These are phyloP conservation scores for Benincasa hispida DNA, from an alignment of 306 rosid genomes.

Conservation along the genomic window DNA sequence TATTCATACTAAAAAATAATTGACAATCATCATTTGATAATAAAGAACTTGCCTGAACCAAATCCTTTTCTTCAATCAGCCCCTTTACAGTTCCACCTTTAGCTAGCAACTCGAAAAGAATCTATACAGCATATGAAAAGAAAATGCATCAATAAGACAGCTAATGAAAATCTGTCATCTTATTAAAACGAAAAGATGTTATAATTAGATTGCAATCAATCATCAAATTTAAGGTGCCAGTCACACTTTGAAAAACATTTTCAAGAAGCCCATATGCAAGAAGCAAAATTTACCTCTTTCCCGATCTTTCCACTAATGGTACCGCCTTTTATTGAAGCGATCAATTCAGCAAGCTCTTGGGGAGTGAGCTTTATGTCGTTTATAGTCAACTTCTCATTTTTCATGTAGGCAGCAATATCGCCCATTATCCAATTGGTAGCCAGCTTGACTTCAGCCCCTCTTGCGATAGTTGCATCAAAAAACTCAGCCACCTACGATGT, in stretches of 20 bases:
- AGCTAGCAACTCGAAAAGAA: conserved; percentile 75
- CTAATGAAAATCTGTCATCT: not conserved
- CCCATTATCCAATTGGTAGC: conserved; percentile 96
- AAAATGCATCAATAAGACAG: not conserved
- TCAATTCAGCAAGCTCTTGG: conserved; percentile 69
- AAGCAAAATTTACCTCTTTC: conserved; percentile 54
- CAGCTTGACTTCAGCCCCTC: conserved; percentile 75
- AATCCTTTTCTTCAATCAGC: conserved; percentile 61
- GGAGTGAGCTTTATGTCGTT: conserved; percentile 69
- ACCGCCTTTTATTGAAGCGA: conserved; percentile 68
- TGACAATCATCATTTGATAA: not conserved
- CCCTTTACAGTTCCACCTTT: conserved; percentile 87
- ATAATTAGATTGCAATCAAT: not conserved
- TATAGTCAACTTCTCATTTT: conserved; percentile 71
- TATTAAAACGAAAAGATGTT: not conserved
- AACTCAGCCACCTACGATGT: conserved; percentile 56
- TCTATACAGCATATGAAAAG: conserved; percentile 30
- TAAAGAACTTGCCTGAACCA: conserved; percentile 65
- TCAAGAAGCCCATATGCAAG: not conserved
- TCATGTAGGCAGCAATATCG: conserved; percentile 82
- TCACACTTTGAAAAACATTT: not conserved
- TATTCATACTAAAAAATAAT: not conserved
- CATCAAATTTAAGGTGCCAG: not conserved
- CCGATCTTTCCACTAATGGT: conserved; percentile 89
- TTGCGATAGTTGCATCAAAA: conserved; percentile 72